phyloP scores from a whole-genome alignment of 2,329 filamentous ascomycete genomes.

The Periconia sp. region DNA sequence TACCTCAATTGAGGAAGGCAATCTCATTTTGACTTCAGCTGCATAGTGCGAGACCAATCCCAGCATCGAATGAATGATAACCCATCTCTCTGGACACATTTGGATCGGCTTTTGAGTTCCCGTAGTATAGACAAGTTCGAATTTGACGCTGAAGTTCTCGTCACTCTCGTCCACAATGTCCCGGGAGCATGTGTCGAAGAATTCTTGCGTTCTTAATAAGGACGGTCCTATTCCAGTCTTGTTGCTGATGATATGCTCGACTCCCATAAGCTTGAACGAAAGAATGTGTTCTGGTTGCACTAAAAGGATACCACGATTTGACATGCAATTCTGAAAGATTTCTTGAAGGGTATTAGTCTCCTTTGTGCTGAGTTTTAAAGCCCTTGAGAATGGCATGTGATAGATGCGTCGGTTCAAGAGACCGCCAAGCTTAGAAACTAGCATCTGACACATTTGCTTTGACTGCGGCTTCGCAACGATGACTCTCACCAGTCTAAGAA shows the following conservation, averaged over 20 bases:
- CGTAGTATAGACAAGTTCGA: constrained; percentile 69
- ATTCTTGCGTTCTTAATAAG: constrained; percentile 52
- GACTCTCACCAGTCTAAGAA: constrained; percentile 58
- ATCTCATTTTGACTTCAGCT: constrained; percentile 26
- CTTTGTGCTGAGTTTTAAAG: constrained; percentile 40
- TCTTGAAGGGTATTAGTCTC: constrained; percentile 46
- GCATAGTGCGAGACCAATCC: constrained; percentile 48
- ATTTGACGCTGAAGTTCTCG: constrained; percentile 66
- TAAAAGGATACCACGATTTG: constrained; percentile 61
- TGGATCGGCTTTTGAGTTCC: constrained; percentile 60
- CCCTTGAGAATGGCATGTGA: constrained; percentile 65
- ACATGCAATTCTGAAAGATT: constrained; percentile 56
- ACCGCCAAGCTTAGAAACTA: constrained; percentile 62
- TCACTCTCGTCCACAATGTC: constrained; percentile 72
- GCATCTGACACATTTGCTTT: constrained; percentile 65
- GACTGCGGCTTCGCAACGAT: constrained; percentile 67
- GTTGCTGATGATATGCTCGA: constrained; percentile 55
- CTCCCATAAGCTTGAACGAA: constrained; percentile 67
- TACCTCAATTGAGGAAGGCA: constrained; percentile 54
- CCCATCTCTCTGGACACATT: constrained; percentile 63
- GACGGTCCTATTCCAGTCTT: constrained; percentile 33
- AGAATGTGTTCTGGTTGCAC: constrained; percentile 69
- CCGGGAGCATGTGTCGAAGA: constrained; percentile 53
- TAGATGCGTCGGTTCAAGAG: constrained; percentile 62
- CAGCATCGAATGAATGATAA: constrained; percentile 60